A percentile compares a stretch with the other conserved stretches of the same genome.
Conservation (phyloP, 768 basidiomycete genomes). For the Rossbeevera mucosa region DNA sequence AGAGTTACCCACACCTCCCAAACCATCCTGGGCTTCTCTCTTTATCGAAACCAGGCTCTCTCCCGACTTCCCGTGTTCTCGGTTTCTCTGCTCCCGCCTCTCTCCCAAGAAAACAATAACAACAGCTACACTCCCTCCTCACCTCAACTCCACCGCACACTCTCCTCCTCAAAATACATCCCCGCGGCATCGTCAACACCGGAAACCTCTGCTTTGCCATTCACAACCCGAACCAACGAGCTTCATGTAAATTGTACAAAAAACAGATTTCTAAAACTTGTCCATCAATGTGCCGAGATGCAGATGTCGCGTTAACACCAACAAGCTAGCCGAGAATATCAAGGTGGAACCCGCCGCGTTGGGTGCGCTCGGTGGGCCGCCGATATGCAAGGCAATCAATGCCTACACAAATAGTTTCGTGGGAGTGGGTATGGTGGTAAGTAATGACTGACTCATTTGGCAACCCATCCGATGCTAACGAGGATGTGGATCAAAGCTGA, state of each 20-base stretch:
- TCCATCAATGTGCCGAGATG: conserved; percentile 37
- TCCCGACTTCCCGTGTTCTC: conserved; percentile 67
- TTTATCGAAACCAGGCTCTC: conserved; percentile 46
- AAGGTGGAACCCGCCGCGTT: conserved; percentile 32
- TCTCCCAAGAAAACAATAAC: conserved; percentile 37
- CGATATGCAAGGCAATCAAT: no score
- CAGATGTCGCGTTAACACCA: conserved; percentile 39
- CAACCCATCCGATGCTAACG: no score
- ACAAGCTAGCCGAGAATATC: conserved; percentile 38
- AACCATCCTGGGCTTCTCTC: conserved; percentile 69
- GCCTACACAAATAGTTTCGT: no score
- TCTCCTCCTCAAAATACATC: conserved; percentile 40
- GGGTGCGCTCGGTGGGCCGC: no score
- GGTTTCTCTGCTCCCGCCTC: conserved; percentile 69
- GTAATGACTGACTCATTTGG: no score
- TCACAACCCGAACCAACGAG: no score
- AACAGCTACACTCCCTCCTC: conserved; percentile 53
- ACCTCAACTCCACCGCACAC: conserved; percentile 33
- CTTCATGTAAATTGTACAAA: no score
- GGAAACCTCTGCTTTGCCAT: conserved; percentile 99
- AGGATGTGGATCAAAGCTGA: no score
- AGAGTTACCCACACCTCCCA: no score
- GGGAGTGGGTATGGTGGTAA: no score
- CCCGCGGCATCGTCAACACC: conserved; percentile 85
- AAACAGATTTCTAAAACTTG: conserved; percentile 38